Base-by-base conservation (phyloP, 192 early-diverging fungal species). In the Piromyces finnis region DNA sequence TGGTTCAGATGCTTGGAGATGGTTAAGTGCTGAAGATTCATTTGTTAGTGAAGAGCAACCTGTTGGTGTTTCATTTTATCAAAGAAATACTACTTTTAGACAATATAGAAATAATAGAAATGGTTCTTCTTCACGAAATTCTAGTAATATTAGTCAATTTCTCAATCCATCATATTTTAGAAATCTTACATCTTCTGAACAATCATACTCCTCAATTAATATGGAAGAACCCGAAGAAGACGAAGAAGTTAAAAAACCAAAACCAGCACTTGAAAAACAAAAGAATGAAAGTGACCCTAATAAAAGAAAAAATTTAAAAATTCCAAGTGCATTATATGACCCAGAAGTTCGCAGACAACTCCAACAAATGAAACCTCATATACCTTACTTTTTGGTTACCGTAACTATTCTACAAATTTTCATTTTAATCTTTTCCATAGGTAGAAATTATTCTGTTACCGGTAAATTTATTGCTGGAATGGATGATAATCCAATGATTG, bases 311-410 rank as follows among this genome's bases (percentile, higher is more conserved):
- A 68, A 68, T 68, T 51, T 51, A 32, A 81, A 85, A 17, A n/a
- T 83, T 22, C 82, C 78, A 37, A 37, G 79, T 26, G 81, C 84
- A 26, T 82, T 89, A 41, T 81, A 89, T 81, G 83, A 87, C 59
- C 88, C 88, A 18, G 78, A 86, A 18, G 83, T 86, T 2, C 81
- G 85, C 3, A 80, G 85, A 32, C 82, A 89, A 77, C 79, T 89
- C 18, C 77, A 79, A 22, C 81, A 82, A 30, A 79, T 87, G 79
- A 86, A 88, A 79, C 78, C 78, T 16, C 87, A 87, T 79, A 77
- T 83, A 26, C 89, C 88, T n/a, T 88, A 82, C 78, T 89, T 89
- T 81, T 78, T 89, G 78, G 80, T 83, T 29, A 29, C 80, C 7
- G 78, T 87, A 79, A 85, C 87, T 14, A 17, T 84, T 7, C 35